Base-by-base conservation (phyloP, 768 basidiomycete genomes). In the Stropharia rugosoannulata region DNA sequence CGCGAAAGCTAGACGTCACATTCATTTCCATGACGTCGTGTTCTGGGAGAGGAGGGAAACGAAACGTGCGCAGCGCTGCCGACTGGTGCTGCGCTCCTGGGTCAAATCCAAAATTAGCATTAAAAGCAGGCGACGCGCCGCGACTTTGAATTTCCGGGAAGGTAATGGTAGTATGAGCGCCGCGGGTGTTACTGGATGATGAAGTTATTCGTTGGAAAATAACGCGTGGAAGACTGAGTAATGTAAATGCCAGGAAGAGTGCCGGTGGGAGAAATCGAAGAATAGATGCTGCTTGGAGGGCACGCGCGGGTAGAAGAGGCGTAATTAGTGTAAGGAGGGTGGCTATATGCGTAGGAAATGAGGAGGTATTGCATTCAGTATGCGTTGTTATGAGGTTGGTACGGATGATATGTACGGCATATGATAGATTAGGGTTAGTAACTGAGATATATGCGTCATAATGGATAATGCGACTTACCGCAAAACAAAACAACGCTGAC, bases 291-390 rank as follows among this genome's bases (percentile, higher is more conserved):
- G 36, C 36, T 45, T 22, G 40, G 44, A 49, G n/a, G 44, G 55
- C 45, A 51, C 29, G 29, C 29, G 54, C 51, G 38, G 61, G 60
- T 37, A 61, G 49, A 44, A 64, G 57, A n/a, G 58, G 56, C 18
- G 36, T 45, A 53, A 67, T 45, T 48, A 68, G 44, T 37, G 61
- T 59, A 54, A 68, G 56, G 36, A 70, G 52, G 59, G 69, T 64
- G 57, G 67, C 67, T 68, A 64, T 66, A 68, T 68, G 65, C 66
- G 66, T 60, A 51, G 7, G 11, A n/a, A 44, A 44, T 29, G 29
- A 37, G 35, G 41, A 22, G 8, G 36, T 18, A 36, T 37, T 15
- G 10, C 18, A 32, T 52, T 16, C 5, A 10, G 22, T 13, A 10
- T 10, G 2, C n/a, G 39, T 39, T 15, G 39, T 12, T 19, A 37